Conservation (phyloP, 2,329 filamentous ascomycete species). For the Nigrograna mackinnonii region DNA sequence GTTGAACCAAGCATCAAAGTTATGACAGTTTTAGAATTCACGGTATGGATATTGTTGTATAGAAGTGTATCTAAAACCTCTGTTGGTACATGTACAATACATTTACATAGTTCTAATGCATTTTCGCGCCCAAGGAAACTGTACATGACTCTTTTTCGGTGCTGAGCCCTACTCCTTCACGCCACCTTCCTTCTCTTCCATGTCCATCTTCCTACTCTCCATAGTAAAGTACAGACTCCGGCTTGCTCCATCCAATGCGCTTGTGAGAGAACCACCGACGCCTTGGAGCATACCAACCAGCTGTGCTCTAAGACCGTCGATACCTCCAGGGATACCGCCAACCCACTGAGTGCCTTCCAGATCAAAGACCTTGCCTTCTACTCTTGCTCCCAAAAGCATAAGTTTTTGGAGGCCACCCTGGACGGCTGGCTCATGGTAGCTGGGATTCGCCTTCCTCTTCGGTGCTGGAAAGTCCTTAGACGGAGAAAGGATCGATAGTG, state of each 20-base stretch:
- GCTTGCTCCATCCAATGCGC: constrained; percentile 75
- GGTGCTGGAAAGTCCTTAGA: constrained; percentile 77
- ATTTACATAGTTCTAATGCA: constrained; percentile 8
- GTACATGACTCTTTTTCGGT: no score
- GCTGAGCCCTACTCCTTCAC: constrained; percentile 16
- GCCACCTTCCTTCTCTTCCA: constrained; percentile 69
- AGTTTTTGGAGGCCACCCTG: constrained; percentile 86
- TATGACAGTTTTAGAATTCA: no score
- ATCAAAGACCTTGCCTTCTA: constrained; percentile 87
- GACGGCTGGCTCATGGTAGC: constrained; percentile 78
- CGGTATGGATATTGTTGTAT: no score
- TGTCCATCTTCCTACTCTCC: constrained; percentile 76
- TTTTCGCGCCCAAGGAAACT: no score
- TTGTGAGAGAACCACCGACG: constrained; percentile 76
- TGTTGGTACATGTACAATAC: constrained; percentile 11
- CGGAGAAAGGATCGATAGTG: constrained; percentile 77
- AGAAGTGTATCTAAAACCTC: no score
- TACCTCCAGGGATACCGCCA: constrained; percentile 76
- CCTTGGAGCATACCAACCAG: constrained; percentile 80
- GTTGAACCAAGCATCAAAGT: no score
- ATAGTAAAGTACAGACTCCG: constrained; percentile 87
- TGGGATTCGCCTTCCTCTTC: constrained; percentile 72
- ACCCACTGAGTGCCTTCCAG: constrained; percentile 71
- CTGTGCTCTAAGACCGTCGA: constrained; percentile 80
- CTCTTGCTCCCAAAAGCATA: constrained; percentile 79